Evolutionary conservation across 2,329 filamentous ascomycete genomes (phyloP).

Genomic region (Fusarium euwallaceae): DNA sequence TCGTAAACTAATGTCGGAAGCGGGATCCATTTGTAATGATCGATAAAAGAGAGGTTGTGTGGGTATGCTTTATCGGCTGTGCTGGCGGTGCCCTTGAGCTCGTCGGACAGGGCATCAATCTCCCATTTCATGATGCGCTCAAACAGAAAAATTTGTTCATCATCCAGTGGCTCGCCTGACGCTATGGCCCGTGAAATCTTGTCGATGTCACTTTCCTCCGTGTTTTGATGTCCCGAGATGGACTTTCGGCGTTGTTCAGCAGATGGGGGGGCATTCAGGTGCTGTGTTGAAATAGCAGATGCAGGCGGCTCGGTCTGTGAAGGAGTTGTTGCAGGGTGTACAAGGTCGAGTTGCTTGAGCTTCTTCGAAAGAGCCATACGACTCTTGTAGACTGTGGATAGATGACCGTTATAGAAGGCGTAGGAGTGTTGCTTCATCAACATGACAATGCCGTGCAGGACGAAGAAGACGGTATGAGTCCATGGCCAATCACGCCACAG

Average conservation of each 20-base stretch:
- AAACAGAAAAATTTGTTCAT: constrained; percentile 73
- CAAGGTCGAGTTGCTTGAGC: constrained; percentile 69
- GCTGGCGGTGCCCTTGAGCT: constrained; percentile 74
- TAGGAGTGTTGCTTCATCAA: constrained; percentile 89
- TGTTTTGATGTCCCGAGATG: constrained; percentile 47
- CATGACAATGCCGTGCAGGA: constrained; percentile 80
- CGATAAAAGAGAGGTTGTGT: constrained; percentile 73
- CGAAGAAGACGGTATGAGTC: constrained; percentile 85
- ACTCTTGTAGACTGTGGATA: constrained; percentile 71
- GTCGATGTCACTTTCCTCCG: constrained; percentile 67
- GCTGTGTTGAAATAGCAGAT: constrained; percentile 60
- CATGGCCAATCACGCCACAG: constrained; percentile 82
- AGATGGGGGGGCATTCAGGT: constrained; percentile 58
- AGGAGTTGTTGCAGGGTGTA: constrained; percentile 61
- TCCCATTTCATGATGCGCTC: constrained; percentile 75
- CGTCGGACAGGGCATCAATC: constrained; percentile 72
- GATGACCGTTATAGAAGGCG: constrained; percentile 82
- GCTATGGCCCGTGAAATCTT: constrained; percentile 73
- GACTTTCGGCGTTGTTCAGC: constrained; percentile 59
- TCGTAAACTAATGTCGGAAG: constrained; percentile 85
- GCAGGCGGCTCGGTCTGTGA: constrained; percentile 57
- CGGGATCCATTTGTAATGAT: constrained; percentile 80
- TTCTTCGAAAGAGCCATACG: constrained; percentile 59
- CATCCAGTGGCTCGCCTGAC: constrained; percentile 69
- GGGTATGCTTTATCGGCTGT: constrained; percentile 69